A percentile compares a stretch with the other conserved stretches of the same genome.
Conservation (phyloP, 2,329 filamentous ascomycete species). For the Claviceps humidiphila region DNA sequence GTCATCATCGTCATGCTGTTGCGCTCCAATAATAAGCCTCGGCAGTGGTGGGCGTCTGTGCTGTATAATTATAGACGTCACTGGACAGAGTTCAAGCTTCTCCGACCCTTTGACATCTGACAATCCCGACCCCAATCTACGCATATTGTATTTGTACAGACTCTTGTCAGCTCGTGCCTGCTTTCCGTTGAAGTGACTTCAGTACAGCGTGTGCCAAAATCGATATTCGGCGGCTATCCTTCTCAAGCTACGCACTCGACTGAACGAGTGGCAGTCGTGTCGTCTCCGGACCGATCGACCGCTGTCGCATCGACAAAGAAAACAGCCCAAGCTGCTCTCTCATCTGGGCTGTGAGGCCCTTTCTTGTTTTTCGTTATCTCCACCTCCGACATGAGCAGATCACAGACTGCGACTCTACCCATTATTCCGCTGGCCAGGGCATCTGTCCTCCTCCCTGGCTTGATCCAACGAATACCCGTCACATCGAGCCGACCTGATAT, state of each 20-base stretch:
- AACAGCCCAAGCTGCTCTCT: not conserved
- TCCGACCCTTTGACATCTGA: not conserved
- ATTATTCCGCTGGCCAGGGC: conserved; percentile 73
- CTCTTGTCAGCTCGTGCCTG: not conserved
- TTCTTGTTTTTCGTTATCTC: not conserved
- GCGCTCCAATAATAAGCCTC: not conserved
- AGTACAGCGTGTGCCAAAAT: too few relatives aligned
- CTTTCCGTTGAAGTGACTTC: too few relatives aligned
- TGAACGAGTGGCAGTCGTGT: not conserved
- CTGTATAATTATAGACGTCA: not conserved
- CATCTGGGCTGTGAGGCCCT: not conserved
- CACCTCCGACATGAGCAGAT: conserved; percentile 23
- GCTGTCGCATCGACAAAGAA: not conserved
- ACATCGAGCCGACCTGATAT: conserved; percentile 72
- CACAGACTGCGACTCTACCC: conserved; percentile 43
- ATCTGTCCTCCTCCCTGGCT: conserved; percentile 72
- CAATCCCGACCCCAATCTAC: not conserved
- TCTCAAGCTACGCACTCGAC: too few relatives aligned
- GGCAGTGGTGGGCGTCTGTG: not conserved
- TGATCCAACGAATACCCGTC: conserved; percentile 73
- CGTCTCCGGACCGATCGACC: not conserved
- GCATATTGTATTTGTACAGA: not conserved
- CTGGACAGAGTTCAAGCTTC: not conserved
- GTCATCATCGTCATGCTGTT: not conserved
- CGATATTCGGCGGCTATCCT: too few relatives aligned